phyloP scores from a whole-genome alignment of 2,329 filamentous ascomycete species.

The Pestalotiopsis sp. region DNA sequence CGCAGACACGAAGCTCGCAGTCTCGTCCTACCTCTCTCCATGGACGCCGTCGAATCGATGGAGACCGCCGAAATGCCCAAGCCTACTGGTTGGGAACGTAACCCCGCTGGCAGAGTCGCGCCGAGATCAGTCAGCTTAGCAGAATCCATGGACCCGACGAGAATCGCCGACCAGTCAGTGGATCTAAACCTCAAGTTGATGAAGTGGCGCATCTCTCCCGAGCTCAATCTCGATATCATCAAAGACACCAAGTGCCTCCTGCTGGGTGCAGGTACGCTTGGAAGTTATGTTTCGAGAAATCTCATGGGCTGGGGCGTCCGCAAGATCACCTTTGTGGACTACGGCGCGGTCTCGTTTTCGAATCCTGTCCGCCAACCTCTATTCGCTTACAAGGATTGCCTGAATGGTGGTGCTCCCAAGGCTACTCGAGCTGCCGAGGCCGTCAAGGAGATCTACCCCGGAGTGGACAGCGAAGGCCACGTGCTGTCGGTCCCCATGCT shows the following conservation, averaged over 20 bases:
- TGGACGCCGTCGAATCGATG: constrained; percentile 49
- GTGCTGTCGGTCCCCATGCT: constrained; percentile 92
- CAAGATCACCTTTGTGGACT: constrained; percentile 95
- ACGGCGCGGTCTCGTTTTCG: constrained; percentile 89
- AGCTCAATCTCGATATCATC: constrained; percentile 83
- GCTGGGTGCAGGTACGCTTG: constrained; percentile 89
- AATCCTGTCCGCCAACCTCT: constrained; percentile 95
- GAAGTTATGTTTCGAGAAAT: constrained; percentile 90
- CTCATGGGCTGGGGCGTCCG: constrained; percentile 94
- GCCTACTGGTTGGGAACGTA: constrained; percentile 93
- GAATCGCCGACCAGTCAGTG: constrained; percentile 89
- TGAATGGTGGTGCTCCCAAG: constrained; percentile 82
- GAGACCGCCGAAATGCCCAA: constrained; percentile 70
- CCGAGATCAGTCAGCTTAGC: constrained; percentile 80
- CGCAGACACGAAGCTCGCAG: constrained; percentile 81
- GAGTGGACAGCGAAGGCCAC: constrained; percentile 80
- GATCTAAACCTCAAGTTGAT: constrained; percentile 97
- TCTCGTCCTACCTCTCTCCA: constrained; percentile 71
- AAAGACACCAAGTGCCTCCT: constrained; percentile 89
- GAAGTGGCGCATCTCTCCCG: constrained; percentile 96
- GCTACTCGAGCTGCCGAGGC: constrained; percentile 79
- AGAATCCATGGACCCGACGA: constrained; percentile 89
- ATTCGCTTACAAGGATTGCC: constrained; percentile 87
- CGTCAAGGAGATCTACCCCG: constrained; percentile 85
- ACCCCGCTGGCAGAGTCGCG: constrained; percentile 74